Evolutionary conservation across 139 green algal species (phyloP), one percentile per base, ranked within the genome.

Genomic region (Chlamydomonas asymmetrica): DNA sequence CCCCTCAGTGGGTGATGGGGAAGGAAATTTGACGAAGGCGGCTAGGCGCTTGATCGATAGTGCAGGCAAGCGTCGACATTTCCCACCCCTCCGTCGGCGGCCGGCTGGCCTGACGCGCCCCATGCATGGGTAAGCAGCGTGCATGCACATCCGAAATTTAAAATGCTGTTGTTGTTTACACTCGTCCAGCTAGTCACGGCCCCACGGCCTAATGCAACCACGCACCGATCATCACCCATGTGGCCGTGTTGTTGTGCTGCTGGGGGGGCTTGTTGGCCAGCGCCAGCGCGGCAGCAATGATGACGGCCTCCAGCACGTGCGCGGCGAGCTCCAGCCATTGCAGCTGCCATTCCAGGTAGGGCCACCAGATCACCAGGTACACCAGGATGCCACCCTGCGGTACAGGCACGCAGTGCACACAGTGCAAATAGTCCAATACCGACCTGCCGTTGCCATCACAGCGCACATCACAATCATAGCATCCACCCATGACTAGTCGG

Each of bases 281-380:
- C 34, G 57, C 57, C 41, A 69, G 43, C 2, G 71, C 59, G 13
- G 57, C 41, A 22, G 29, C 59, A 23, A 77, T 70, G 22, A 77
- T 27, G 23, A 57, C 71, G 59, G 69, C 25, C 71, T 77, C 40
- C 2, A 59, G 59, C 2, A 25, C 43, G 62, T 77, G 41, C 41
- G 59, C 62, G 3, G 38, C 40, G 9, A 69, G 0, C 71, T 77
- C 57, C 71, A 77, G 18, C 13, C n/a, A 43, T 38, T 69, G 59
- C n/a, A 69, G 34, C 41, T 69, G 59, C 71, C 71, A 69, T 43
- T 69, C 71, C 5, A 23, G 31, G 71, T 77, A 77, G 38, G 71
- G 71, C 32, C 34, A 3, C 20, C 61, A 41, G 27, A n/a, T 4
- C 10, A 39, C 9, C n/a, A 77, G 41, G 59, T 77, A 77, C 54